Evolutionary conservation across 2,329 filamentous ascomycete species (phyloP).

Genomic region (Penicillium rolfsii): DNA sequence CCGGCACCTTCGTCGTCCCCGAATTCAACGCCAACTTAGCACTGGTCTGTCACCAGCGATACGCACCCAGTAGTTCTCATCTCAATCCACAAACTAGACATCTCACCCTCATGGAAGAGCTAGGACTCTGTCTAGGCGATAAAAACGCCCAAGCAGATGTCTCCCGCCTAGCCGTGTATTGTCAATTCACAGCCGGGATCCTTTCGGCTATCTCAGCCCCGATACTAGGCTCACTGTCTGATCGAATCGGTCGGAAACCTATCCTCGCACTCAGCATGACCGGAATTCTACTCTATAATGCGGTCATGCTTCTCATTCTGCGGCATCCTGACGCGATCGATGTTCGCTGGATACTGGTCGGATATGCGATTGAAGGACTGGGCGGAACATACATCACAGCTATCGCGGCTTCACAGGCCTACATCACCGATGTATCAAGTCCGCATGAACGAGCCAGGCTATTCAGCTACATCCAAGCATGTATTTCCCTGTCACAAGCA

Average conservation of each 20-base stretch:
- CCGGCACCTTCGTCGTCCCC: constrained; percentile 7
- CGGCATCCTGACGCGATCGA: constrained; percentile 1
- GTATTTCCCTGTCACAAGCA: background rate
- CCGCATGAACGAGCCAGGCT: background rate
- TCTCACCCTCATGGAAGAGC: constrained; percentile 2
- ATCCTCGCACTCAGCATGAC: constrained; percentile 1
- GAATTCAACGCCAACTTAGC: constrained; percentile 7
- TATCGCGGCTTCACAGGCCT: constrained; percentile 1
- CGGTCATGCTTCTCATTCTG: background rate
- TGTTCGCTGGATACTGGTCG: constrained; percentile 1
- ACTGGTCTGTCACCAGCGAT: constrained; percentile 10
- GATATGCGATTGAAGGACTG: constrained; percentile 2
- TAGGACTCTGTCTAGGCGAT: constrained; percentile 2
- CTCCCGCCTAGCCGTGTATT: constrained; percentile 2
- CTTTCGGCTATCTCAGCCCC: constrained; percentile 3
- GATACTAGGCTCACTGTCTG: constrained; percentile 7
- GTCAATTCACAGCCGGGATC: constrained; percentile 2
- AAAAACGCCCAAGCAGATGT: constrained; percentile 2
- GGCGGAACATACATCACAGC: constrained; percentile 1
- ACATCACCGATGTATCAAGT: background rate
- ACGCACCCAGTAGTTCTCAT: background rate
- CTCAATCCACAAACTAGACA: background rate
- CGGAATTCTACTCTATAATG: background rate
- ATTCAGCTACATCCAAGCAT: constrained; percentile 7
- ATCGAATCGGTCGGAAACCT: constrained; percentile 1